Conservation (phyloP, 2,329 filamentous ascomycete genomes). For the Immersiporthe knoxdaviesiana region DNA sequence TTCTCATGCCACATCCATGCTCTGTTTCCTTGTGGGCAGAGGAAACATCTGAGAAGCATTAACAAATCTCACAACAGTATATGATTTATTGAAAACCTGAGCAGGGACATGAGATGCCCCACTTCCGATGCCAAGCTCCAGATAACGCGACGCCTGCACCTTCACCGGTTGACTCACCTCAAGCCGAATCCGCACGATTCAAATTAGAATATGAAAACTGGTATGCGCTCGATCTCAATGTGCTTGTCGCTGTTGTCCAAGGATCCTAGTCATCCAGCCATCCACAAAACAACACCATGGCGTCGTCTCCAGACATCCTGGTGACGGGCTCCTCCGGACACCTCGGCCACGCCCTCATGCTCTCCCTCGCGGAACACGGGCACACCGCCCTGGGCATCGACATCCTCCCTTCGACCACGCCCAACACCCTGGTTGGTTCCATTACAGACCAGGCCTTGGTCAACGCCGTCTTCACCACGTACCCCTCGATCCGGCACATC, state of each 20-base stretch:
- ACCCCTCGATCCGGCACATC: slow-evolving; percentile 44
- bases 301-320: slow-evolving; percentile 40
- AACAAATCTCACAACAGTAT: not conserved
- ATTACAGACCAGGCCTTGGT: slow-evolving; percentile 44
- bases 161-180: slow-evolving; percentile 21
- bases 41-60: not conserved
- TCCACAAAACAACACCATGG: not conserved
- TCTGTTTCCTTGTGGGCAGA: not conserved
- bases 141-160: too few relatives aligned
- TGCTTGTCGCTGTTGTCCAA: not conserved
- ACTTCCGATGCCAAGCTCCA: too few relatives aligned
- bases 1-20: not conserved
- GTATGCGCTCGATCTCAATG: not conserved
- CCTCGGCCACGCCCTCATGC: slow-evolving; percentile 51
- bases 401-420: slow-evolving; percentile 41
- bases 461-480: slow-evolving; percentile 36
- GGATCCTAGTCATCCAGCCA: too few relatives aligned
- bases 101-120: too few relatives aligned
- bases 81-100: not conserved
- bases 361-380: slow-evolving; percentile 43
- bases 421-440: slow-evolving; percentile 39
- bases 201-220: not conserved
- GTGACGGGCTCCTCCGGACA: slow-evolving; percentile 53
- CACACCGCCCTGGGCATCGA: slow-evolving; percentile 49
- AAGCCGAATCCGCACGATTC: not conserved